Evolutionary conservation across 2,329 filamentous ascomycete genomes (phyloP).

Genomic region (Apiospora koreana): DNA sequence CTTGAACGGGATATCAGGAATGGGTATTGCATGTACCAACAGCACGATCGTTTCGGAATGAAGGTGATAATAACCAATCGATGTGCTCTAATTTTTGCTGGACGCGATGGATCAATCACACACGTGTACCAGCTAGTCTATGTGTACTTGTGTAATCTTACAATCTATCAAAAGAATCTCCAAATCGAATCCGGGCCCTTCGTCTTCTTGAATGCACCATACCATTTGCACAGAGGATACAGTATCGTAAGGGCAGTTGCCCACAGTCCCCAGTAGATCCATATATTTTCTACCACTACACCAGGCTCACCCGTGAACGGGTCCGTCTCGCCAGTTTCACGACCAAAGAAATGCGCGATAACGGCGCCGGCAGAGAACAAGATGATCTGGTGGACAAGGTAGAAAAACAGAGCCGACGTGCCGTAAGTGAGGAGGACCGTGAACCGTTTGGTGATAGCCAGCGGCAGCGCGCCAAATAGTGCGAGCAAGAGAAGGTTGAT

Average conservation of each 20-base stretch:
- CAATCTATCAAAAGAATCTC: constrained; percentile 42
- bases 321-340: constrained; percentile 30
- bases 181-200: constrained; percentile 45
- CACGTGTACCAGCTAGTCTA: background rate
- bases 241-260: constrained; percentile 35
- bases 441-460: constrained; percentile 29
- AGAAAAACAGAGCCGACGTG: constrained; percentile 49
- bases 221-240: constrained; percentile 44
- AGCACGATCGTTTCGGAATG: constrained; percentile 12
- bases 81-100: background rate
- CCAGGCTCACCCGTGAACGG: constrained; percentile 25
- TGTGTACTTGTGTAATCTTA: background rate
- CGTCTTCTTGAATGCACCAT: constrained; percentile 43
- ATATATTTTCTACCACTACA: constrained; percentile 36
- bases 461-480: constrained; percentile 36
- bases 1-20: constrained; percentile 20
- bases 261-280: constrained; percentile 40
- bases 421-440: constrained; percentile 43
- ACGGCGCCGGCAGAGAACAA: constrained; percentile 29
- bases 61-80: background rate
- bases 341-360: constrained; percentile 35
- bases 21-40: constrained; percentile 26
- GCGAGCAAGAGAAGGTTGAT: constrained; percentile 42
- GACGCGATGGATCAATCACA: background rate
- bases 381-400: constrained; percentile 40